Percentiles rank a stretch among this genome's conserved stretches.
Conservation (phyloP, 2,329 filamentous ascomycete genomes). For the Aureobasidium sp. region DNA sequence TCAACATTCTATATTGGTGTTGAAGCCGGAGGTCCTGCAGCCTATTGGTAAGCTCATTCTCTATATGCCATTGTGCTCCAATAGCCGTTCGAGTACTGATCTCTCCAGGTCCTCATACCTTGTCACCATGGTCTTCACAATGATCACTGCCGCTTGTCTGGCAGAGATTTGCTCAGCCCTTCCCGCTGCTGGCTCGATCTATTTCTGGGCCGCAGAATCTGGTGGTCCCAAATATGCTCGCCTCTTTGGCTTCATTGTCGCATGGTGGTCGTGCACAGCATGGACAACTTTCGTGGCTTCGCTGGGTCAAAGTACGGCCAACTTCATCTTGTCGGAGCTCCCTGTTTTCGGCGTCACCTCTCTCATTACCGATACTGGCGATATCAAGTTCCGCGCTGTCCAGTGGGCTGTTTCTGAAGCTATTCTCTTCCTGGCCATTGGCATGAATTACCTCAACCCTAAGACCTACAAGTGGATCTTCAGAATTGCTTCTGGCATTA, state of each 20-base stretch:
- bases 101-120: slow-evolving; percentile 50
- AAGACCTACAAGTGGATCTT: slow-evolving; percentile 45
- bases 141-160: slow-evolving; percentile 54
- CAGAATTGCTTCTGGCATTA: slow-evolving; percentile 43
- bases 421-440: slow-evolving; percentile 34
- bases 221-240: slow-evolving; percentile 50
- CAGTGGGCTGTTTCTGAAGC: slow-evolving; percentile 52
- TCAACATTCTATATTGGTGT: slow-evolving; percentile 57
- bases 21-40: slow-evolving; percentile 52
- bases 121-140: slow-evolving; percentile 53
- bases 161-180: slow-evolving; percentile 55
- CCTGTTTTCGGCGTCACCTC: slow-evolving; percentile 47
- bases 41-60: slow-evolving; percentile 44
- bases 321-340: slow-evolving; percentile 43
- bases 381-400: slow-evolving; percentile 52
- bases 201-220: slow-evolving; percentile 55
- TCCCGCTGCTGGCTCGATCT: slow-evolving; percentile 53
- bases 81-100: not conserved
- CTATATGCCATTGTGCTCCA: not conserved
- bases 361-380: slow-evolving; percentile 46
- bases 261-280: slow-evolving; percentile 57
- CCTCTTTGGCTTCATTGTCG: slow-evolving; percentile 54
- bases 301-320: slow-evolving; percentile 32
- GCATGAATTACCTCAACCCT: slow-evolving; percentile 33
- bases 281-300: slow-evolving; percentile 46